Evolutionary conservation across 768 basidiomycete species (phyloP).

Genomic region (Mycena polygramma): DNA sequence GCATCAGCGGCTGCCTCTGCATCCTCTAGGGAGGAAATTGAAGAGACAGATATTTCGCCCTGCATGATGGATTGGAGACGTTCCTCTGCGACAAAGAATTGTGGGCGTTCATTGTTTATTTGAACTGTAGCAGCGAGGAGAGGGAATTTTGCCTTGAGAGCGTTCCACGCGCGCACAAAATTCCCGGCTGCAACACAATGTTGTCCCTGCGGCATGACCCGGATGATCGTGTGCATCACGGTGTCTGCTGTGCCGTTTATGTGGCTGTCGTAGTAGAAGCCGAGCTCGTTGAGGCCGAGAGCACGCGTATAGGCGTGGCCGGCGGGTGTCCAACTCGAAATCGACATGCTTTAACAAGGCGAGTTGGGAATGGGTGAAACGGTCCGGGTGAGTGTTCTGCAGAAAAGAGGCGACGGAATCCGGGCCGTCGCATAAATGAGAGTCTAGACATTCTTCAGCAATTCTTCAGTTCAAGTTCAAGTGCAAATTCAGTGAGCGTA

Average conservation of each 20-base stretch:
- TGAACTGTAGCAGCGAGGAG: conserved; percentile 60
- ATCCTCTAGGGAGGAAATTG: conserved; percentile 50
- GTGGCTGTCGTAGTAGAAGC: conserved; percentile 57
- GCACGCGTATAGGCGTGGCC: conserved; percentile 50
- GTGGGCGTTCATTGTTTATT: conserved; percentile 46
- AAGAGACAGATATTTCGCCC: conserved; percentile 55
- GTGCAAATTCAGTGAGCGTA: too few relatives aligned
- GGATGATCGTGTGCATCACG: conserved; percentile 50
- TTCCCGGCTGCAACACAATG: conserved; percentile 44
- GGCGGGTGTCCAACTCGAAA: conserved; percentile 23
- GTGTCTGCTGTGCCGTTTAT: conserved; percentile 62
- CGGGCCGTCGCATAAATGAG: too few relatives aligned
- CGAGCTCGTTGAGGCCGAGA: conserved; percentile 54
- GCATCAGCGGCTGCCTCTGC: conserved; percentile 45
- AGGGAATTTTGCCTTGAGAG: conserved; percentile 63
- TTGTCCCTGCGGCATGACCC: conserved; percentile 38
- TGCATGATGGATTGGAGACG: conserved; percentile 48
- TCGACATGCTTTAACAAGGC: too few relatives aligned
- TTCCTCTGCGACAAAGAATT: conserved; percentile 58
- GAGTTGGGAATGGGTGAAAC: too few relatives aligned
- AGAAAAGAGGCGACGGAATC: too few relatives aligned
- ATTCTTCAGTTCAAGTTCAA: too few relatives aligned
- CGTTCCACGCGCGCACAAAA: conserved; percentile 58
- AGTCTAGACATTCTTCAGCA: too few relatives aligned
- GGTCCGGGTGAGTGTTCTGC: too few relatives aligned